These are phyloP conservation scores for Phalaenopsis equestris DNA, from an alignment of 106 monocot genomes.

Conservation along the genomic window DNA sequence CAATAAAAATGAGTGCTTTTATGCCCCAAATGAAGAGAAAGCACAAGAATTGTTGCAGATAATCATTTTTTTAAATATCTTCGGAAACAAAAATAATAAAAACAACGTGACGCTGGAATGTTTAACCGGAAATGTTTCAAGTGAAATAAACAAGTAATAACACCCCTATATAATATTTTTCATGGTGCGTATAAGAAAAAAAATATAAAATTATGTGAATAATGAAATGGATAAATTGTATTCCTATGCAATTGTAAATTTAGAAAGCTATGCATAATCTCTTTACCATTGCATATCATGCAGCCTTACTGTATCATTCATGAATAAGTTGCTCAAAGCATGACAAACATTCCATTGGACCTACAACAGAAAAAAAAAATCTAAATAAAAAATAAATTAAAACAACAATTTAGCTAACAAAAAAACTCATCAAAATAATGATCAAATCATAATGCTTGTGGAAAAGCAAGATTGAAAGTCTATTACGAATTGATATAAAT, in stretches of 20 bases:
- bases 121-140: not conserved
- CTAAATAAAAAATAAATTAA: not conserved
- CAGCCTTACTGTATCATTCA: slow-evolving; percentile 69
- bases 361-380: slow-evolving; percentile 27
- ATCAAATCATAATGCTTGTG: not conserved
- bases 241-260: not conserved
- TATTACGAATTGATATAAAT: no score
- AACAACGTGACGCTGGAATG: not conserved
- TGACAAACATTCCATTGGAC: slow-evolving; percentile 99
- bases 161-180: not conserved
- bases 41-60: not conserved
- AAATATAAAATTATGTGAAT: not conserved
- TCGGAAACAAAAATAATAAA: not conserved
- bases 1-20: not conserved
- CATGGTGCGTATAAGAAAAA: not conserved
- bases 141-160: not conserved
- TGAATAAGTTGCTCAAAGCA: slow-evolving; percentile 91
- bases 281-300: slow-evolving; percentile 60
- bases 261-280: not conserved
- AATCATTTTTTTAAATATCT: not conserved
- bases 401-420: not conserved
- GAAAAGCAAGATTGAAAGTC: no score
- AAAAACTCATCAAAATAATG: not conserved
- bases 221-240: not conserved
- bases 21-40: not conserved